phyloP scores from a whole-genome alignment of 805 yeast genomes.

The Cyberlindnera sargentensis region DNA sequence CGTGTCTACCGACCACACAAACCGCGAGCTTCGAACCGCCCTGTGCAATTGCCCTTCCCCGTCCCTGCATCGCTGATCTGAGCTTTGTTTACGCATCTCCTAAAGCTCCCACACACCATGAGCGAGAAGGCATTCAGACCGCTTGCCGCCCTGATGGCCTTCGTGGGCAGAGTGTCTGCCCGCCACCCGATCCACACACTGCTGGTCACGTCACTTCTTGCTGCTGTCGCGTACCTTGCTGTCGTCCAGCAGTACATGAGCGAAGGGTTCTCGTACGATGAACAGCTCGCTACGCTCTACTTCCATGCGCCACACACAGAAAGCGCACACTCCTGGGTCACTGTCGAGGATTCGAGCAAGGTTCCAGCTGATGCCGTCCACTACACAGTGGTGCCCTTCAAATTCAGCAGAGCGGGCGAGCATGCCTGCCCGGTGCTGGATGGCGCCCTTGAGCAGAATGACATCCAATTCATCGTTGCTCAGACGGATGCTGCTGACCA shows the following conservation, averaged over 20 bases:
- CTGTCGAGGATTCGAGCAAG: conserved; percentile 34
- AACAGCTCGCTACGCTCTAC: conserved; percentile 23
- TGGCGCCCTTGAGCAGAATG: conserved; percentile 32
- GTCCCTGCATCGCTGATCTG: no score
- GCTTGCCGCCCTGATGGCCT: conserved; percentile 36
- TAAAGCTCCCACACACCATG: background rate
- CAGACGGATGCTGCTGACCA: conserved; percentile 8
- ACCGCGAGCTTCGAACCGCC: background rate
- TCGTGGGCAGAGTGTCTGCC: conserved; percentile 50
- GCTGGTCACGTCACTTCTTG: conserved; percentile 60
- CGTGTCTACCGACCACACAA: no score
- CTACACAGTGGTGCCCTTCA: conserved; percentile 46
- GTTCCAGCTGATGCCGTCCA: conserved; percentile 35
- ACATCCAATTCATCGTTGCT: conserved; percentile 31
- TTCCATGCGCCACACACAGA: conserved; percentile 28
- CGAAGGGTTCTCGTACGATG: conserved; percentile 25
- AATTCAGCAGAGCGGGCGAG: conserved; percentile 41
- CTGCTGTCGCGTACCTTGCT: conserved; percentile 74
- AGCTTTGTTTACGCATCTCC: background rate
- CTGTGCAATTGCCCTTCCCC: no score
- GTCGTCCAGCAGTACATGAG: conserved; percentile 58
- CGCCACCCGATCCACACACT: conserved; percentile 83
- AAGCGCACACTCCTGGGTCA: conserved; percentile 37
- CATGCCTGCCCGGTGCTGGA: conserved; percentile 35
- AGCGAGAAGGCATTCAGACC: conserved; percentile 25